Conservation (phyloP, 148 eudicot species). For the Euryodendron excelsum region DNA sequence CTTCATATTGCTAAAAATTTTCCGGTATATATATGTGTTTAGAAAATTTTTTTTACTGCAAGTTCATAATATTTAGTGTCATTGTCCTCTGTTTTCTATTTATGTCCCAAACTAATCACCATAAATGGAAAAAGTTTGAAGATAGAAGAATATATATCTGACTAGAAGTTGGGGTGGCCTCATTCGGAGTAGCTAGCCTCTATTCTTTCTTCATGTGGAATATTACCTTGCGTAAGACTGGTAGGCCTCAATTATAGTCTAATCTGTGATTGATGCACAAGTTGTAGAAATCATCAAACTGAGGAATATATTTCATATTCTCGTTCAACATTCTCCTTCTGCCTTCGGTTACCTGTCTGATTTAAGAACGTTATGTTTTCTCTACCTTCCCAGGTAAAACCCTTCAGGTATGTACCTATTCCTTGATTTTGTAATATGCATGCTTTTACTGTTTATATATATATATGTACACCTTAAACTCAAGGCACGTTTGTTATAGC, state of each 20-base stretch:
- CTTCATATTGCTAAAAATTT: too few relatives aligned
- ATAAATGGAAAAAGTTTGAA: neutral
- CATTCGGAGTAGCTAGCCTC: too few relatives aligned
- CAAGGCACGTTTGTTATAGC: too few relatives aligned
- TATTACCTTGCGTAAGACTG: neutral
- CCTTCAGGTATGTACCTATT: too few relatives aligned
- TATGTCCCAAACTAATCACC: too few relatives aligned
- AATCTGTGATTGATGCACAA: neutral
- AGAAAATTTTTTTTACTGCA: too few relatives aligned
- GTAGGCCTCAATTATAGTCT: neutral
- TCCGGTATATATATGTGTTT: neutral
- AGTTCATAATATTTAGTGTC: too few relatives aligned
- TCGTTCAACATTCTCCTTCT: conserved; percentile 7
- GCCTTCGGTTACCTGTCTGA: neutral
- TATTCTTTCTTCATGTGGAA: too few relatives aligned
- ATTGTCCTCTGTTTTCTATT: neutral
- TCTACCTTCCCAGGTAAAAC: neutral
- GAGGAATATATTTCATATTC: conserved; percentile 26
- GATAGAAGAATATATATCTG: neutral
- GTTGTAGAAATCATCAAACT: conserved; percentile 9
- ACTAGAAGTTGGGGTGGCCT: neutral
- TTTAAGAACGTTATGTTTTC: neutral
- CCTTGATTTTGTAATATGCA: neutral
- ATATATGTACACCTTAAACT: too few relatives aligned
- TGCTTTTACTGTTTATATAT: too few relatives aligned